Evolutionary conservation across 495 filamentous ascomycete genomes (phyloP), one percentile per base, ranked within the genome.

Genomic region (Tuber magnatum): DNA sequence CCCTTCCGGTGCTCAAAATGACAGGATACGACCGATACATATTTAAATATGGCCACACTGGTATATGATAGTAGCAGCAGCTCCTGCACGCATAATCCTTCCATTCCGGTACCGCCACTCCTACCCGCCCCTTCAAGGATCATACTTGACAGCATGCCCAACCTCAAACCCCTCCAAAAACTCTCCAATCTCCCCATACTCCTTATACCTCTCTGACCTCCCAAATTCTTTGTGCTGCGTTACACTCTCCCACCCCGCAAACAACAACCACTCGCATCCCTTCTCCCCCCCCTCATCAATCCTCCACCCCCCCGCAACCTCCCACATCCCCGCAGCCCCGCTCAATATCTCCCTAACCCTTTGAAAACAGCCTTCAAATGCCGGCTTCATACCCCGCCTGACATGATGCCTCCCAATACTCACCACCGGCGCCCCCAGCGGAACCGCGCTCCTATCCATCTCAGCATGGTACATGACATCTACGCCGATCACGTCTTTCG

Each of bases 131-230:
- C 6, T 65, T 65, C 56, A 65, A 35, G 18, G 5, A 28, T 65
- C 28, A 35, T 65, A 65, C 28, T 35, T 65, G 6, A 65, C 28
- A 65, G 70, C 69, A 70, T 79, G 77, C 32, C 44, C 65, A n/a
- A 79, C n/a, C 9, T 79, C 72, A 71, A 65, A 46, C 20, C 28
- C 40, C 43, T 72, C 72, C 69, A 78, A 70, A 78, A 79, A 75
- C 61, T 68, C 76, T 3, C 44, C 78, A 8, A 79, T 70, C 61
- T 70, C 77, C 43, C 24, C 71, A 78, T 79, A 78, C 65, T 76
- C 65, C 16, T 76, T 40, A 42, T 76, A 78, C 18, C 12, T 38
- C 48, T 72, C 72, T 7, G 75, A 48, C 46, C 43, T 74, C 24
- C 69, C 43, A 75, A 78, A 70, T 40, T 70, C 77, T 9, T 41